A percentile compares a stretch with the other conserved stretches of the same genome.
Evolutionary conservation across 1,284 basidiomycete species (phyloP).

Genomic region (Apiotrichum gracile): DNA sequence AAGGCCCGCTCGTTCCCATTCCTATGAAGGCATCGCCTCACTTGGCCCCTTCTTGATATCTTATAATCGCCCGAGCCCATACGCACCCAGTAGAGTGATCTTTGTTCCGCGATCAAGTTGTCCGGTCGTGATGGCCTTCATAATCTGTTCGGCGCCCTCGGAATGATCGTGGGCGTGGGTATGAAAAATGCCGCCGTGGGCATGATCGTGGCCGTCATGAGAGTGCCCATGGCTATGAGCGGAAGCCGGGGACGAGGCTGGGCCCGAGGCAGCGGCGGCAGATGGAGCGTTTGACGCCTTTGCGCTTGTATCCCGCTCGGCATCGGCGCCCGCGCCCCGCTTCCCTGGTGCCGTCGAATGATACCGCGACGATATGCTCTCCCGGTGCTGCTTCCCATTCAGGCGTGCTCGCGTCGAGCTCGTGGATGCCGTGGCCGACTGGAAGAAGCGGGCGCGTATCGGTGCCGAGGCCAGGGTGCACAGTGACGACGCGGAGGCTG

Average conservation of each 20-base stretch:
- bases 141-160: slow-evolving; percentile 65
- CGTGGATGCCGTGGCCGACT: not conserved
- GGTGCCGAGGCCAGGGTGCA: not conserved
- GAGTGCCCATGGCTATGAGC: not conserved
- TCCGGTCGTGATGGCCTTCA: slow-evolving; percentile 58
- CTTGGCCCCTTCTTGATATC: too few species aligned
- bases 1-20: too few species aligned
- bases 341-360: not conserved
- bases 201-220: slow-evolving; percentile 49
- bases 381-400: not conserved
- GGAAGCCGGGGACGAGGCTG: not conserved
- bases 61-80: too few species aligned
- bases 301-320: not conserved
- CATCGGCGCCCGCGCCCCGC: not conserved
- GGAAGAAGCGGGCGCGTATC: not conserved
- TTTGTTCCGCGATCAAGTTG: slow-evolving; percentile 72
- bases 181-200: slow-evolving; percentile 48
- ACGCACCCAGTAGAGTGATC: slow-evolving; percentile 63
- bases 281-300: not conserved
- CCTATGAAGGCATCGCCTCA: not conserved
- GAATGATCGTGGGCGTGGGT: slow-evolving; percentile 54
- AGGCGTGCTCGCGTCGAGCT: too few species aligned
- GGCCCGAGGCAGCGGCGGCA: not conserved
- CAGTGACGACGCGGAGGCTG: not conserved
- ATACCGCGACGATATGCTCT: not conserved